Base-by-base conservation (phyloP, 352 stramenopile genomes). In the Blastocystis hominis region DNA sequence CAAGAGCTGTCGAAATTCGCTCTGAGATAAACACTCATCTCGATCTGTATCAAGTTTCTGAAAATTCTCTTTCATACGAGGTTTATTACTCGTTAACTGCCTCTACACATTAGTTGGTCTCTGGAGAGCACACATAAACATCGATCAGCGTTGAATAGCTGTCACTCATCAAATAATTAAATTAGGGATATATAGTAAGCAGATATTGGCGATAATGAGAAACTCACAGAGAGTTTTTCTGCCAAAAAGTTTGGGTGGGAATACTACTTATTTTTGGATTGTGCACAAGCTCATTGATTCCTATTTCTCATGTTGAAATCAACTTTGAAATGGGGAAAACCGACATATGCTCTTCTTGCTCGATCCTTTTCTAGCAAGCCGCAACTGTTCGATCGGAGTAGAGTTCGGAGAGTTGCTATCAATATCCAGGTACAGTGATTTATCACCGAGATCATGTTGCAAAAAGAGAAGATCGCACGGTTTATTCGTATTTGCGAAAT, bases 401-500 rank as follows among this genome's bases (percentile, higher is more conserved):
- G 20, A 30, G 2, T 2, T 55, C 5, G 0, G 1, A 20, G 2
- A 24, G 0, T 15, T 64, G n/a, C 20, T 5, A 13, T 63, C 10
- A 50, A 0, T 30, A 30, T 47, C 30, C 59, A 87, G 77, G 70
- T n/a, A 46, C 66, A 55, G 66, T 78, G 0, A 62, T 75, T 63
- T 4, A 34, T 38, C 77, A 87, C 36, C 55, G 77, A 63, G 63
- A 87, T 55, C n/a, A 36, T 15, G 10, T 87, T 3, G 77, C 77
- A 59, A 46, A 76, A 36, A 24, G 66, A 9, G 15, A 53, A 7
- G 77, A 87, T 87, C 72, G 68, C 38, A 55, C 34, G 6, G 55
- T 77, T 34, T 87, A 87, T 77, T 24, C 40, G 56, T 87, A 87
- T 64, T 36, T 87, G 38, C 62, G 66, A 44, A 76, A 87, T 34